Evolutionary conservation across 2,329 filamentous ascomycete species (phyloP).

Genomic region (Colletotrichum cuscutae): DNA sequence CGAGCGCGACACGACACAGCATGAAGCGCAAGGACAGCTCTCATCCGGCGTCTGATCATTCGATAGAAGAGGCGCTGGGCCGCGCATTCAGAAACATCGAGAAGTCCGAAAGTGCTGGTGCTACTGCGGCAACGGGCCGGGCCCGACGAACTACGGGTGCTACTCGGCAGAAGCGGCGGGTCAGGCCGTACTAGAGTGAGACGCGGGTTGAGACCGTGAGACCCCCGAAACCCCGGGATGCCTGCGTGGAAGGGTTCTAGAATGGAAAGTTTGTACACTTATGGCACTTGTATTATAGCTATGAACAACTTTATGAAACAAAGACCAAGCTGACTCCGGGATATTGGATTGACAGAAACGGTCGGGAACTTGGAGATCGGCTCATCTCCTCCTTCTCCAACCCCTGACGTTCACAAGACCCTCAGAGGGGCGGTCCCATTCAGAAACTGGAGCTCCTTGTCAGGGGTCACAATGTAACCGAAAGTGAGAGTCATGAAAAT

Average conservation of each 20-base stretch:
- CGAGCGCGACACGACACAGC: neutral
- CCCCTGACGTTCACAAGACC: neutral
- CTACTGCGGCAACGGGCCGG: neutral
- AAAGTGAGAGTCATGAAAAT: constrained; percentile 10
- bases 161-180: neutral
- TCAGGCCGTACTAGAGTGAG: neutral
- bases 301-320: neutral
- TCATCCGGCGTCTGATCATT: neutral
- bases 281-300: neutral
- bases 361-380: neutral
- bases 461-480: constrained; percentile 8
- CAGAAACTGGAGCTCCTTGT: neutral
- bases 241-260: neutral
- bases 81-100: neutral
- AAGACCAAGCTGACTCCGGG: neutral
- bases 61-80: neutral
- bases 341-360: neutral
- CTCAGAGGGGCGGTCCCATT: neutral
- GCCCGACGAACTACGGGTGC: neutral
- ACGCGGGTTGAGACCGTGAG: neutral
- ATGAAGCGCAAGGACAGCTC: neutral
- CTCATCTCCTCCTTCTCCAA: neutral
- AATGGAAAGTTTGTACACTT: neutral
- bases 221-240: too few species aligned
- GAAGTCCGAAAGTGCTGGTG: neutral